A percentile compares a stretch with the other conserved stretches of the same genome.
Evolutionary conservation across 192 early-diverging fungal genomes (phyloP).

Genomic region (Gryganskiella cystojenkinii): DNA sequence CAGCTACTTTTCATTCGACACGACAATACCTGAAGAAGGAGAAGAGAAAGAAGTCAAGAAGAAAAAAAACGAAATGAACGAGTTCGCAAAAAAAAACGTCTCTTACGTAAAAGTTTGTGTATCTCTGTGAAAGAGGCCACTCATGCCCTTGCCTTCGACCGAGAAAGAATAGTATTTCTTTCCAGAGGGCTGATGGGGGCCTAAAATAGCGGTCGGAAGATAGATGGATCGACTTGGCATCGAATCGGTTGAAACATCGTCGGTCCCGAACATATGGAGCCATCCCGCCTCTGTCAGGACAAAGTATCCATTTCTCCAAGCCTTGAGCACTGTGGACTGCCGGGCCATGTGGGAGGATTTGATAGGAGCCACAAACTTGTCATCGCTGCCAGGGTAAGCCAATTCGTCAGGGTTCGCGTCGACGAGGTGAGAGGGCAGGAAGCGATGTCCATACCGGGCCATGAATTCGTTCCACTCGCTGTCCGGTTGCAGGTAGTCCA

Average conservation of each 20-base stretch:
- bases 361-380: constrained; percentile 45
- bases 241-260: constrained; percentile 21
- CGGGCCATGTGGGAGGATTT: constrained; percentile 53
- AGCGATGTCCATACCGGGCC: constrained; percentile 20
- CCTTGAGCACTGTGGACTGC: constrained; percentile 52
- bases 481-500: constrained; percentile 49
- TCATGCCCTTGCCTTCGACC: constrained; percentile 39
- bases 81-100: background rate
- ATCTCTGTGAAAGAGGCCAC: constrained; percentile 41
- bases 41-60: background rate
- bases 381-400: constrained; percentile 55
- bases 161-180: constrained; percentile 45
- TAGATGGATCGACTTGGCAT: constrained; percentile 56
- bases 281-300: constrained; percentile 56
- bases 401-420: constrained; percentile 53
- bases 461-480: constrained; percentile 54
- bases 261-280: constrained; percentile 53
- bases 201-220: constrained; percentile 44
- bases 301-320: constrained; percentile 57
- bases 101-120: constrained; percentile 43
- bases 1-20: background rate
- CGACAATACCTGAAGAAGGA: background rate
- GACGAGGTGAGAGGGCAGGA: constrained; percentile 45
- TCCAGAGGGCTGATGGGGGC: constrained; percentile 24
- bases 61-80: background rate